A percentile compares a stretch with the other conserved stretches of the same genome.
phyloP scores from a whole-genome alignment of 306 rosid genomes.

The Hylodesmum podocarpum region DNA sequence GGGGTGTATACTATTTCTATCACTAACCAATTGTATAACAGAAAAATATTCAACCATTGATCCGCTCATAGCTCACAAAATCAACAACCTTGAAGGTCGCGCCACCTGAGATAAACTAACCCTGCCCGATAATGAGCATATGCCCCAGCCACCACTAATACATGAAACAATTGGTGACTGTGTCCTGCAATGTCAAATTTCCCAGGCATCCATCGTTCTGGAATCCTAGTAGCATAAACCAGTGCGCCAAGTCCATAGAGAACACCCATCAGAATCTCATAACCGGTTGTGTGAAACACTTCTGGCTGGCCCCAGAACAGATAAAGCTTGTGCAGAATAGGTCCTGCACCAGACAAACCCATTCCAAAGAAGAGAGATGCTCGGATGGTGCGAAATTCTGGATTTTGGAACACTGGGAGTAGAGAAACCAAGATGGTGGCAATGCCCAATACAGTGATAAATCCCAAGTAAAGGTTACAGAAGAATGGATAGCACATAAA shows the following conservation, averaged over 20 bases:
- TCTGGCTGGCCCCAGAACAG: constrained; percentile 88
- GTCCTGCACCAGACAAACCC: constrained; percentile 78
- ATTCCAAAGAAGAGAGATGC: constrained; percentile 85
- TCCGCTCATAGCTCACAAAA: constrained; percentile 11
- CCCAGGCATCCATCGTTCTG: constrained; percentile 98
- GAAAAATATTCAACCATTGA: constrained; percentile 1
- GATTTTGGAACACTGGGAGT: constrained; percentile 83
- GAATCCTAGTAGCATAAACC: constrained; percentile 90
- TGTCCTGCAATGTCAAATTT: constrained; percentile 97
- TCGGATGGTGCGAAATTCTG: constrained; percentile 69
- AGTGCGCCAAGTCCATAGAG: constrained; percentile 84
- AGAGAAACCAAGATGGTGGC: constrained; percentile 73
- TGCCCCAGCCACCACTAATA: constrained; percentile 92
- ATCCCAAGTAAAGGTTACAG: constrained; percentile 83
- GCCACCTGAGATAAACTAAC: constrained; percentile 92
- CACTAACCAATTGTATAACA: not conserved
- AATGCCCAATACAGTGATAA: constrained; percentile 72
- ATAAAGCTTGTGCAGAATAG: constrained; percentile 82
- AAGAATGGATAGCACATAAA: constrained; percentile 95
- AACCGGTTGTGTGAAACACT: constrained; percentile 80
- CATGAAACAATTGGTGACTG: constrained; percentile 90
- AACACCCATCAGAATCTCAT: constrained; percentile 82
- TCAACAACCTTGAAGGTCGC: constrained; percentile 85
- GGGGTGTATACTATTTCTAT: constrained; percentile 12
- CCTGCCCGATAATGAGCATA: constrained; percentile 89